These are phyloP conservation scores for Phytophthora palmivora DNA, from an alignment of 352 stramenopile genomes.

Conservation along the genomic window DNA sequence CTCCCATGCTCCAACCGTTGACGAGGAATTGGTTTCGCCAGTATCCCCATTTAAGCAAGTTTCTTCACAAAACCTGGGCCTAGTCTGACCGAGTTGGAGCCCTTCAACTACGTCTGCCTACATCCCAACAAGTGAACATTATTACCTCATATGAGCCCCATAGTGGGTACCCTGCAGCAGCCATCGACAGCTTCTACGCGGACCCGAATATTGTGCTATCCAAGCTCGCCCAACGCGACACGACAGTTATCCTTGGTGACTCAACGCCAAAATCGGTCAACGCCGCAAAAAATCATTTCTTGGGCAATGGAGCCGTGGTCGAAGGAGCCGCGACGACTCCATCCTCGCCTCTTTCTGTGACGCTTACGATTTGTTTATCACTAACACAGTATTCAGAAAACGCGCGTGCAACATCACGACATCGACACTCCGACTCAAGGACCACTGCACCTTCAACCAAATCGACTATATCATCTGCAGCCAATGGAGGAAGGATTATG, in stretches of 20 bases:
- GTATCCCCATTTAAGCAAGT: slow-evolving; percentile 5
- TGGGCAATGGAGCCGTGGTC: background rate
- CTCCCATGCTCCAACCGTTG: slow-evolving; percentile 11
- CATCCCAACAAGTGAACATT: slow-evolving; percentile 8
- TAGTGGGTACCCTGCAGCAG: background rate
- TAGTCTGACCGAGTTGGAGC: slow-evolving; percentile 10
- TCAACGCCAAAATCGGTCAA: slow-evolving; percentile 20
- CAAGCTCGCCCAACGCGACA: slow-evolving; percentile 5
- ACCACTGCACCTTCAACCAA: slow-evolving; percentile 19
- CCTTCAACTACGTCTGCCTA: slow-evolving; percentile 5
- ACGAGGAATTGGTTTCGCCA: slow-evolving; percentile 12
- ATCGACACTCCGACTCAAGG: slow-evolving; percentile 9
- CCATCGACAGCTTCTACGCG: slow-evolving; percentile 2
- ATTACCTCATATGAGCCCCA: slow-evolving; percentile 11
- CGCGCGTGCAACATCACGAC: slow-evolving; percentile 12
- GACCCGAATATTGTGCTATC: background rate
- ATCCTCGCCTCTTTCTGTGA: slow-evolving; percentile 10
- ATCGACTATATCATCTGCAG: slow-evolving; percentile 17
- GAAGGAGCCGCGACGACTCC: slow-evolving; percentile 1
- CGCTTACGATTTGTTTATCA: slow-evolving; percentile 23
- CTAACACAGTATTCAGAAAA: slow-evolving; percentile 21
- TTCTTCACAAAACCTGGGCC: slow-evolving; percentile 12
- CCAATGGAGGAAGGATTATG: background rate
- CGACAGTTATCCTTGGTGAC: slow-evolving; percentile 8
- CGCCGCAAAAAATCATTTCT: slow-evolving; percentile 16